These are phyloP conservation scores for Nakazawaea sp. DNA, from an alignment of 805 yeast genomes.

Conservation along the genomic window DNA sequence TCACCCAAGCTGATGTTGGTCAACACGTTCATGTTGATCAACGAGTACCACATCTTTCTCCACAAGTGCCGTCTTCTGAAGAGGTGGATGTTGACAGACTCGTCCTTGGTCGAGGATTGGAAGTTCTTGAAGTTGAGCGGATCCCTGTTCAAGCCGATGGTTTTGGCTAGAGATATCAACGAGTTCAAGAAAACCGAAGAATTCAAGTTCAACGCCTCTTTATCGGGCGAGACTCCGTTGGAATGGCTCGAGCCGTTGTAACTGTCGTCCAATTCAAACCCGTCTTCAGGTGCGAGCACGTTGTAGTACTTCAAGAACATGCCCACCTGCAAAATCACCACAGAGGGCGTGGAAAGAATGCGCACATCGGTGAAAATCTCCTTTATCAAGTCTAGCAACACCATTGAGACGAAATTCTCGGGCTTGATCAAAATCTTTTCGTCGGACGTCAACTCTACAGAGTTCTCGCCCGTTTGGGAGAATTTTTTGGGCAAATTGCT, in stretches of 20 bases:
- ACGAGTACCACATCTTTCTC: constrained; percentile 32
- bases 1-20: constrained; percentile 29
- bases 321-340: constrained; percentile 53
- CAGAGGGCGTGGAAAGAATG: constrained; percentile 35
- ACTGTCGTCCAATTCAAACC: constrained; percentile 34
- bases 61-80: constrained; percentile 30
- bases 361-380: constrained; percentile 35
- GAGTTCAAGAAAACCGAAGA: constrained; percentile 26
- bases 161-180: constrained; percentile 36
- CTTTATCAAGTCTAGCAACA: constrained; percentile 36
- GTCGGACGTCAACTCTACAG: constrained; percentile 22
- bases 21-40: constrained; percentile 25
- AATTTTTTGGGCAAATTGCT: constrained; percentile 26
- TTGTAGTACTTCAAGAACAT: constrained; percentile 49
- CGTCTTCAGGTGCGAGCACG: constrained; percentile 52
- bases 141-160: constrained; percentile 42
- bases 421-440: constrained; percentile 28
- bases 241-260: constrained; percentile 17
- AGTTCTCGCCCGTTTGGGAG: constrained; percentile 7
- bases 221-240: constrained; percentile 26
- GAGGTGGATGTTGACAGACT: constrained; percentile 22
- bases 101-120: constrained; percentile 16
- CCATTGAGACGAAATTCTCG: constrained; percentile 33
- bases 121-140: constrained; percentile 33
- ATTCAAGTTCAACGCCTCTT: constrained; percentile 29